Conservation (phyloP, 495 filamentous ascomycete genomes). For the Penicillium angulare region DNA sequence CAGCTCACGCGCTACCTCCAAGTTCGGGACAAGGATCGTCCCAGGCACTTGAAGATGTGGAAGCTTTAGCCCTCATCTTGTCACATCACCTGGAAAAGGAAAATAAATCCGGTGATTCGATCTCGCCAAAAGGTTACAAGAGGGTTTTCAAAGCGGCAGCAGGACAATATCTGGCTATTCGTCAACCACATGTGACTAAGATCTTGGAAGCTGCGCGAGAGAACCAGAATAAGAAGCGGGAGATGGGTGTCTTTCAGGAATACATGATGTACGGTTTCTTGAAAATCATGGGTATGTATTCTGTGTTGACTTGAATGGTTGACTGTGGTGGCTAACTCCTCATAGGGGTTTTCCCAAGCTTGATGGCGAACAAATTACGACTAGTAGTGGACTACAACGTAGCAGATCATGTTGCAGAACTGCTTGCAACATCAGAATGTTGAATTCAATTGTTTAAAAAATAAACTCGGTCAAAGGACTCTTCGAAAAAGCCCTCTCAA, state of each 20-base stretch:
- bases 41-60: constrained; percentile 48
- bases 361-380: constrained; percentile 5
- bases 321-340: background rate
- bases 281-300: constrained; percentile 30
- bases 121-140: background rate
- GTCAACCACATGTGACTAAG: constrained; percentile 27
- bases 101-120: background rate
- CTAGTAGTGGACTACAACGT: constrained; percentile 12
- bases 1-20: constrained; percentile 49
- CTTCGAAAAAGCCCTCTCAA: too few species aligned
- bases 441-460: too few species aligned
- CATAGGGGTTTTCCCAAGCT: constrained; percentile 9
- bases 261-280: constrained; percentile 34
- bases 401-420: constrained; percentile 9
- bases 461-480: too few species aligned
- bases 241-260: constrained; percentile 31
- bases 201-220: constrained; percentile 30
- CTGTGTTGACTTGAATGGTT: background rate
- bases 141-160: constrained; percentile 22
- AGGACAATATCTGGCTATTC: constrained; percentile 26
- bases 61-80: constrained; percentile 37
- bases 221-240: constrained; percentile 30
- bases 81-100: constrained; percentile 20
- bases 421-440: too few species aligned
- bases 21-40: constrained; percentile 47